Evolutionary conservation across 2,329 filamentous ascomycete genomes (phyloP).

Genomic region (Verticillium longisporum): DNA sequence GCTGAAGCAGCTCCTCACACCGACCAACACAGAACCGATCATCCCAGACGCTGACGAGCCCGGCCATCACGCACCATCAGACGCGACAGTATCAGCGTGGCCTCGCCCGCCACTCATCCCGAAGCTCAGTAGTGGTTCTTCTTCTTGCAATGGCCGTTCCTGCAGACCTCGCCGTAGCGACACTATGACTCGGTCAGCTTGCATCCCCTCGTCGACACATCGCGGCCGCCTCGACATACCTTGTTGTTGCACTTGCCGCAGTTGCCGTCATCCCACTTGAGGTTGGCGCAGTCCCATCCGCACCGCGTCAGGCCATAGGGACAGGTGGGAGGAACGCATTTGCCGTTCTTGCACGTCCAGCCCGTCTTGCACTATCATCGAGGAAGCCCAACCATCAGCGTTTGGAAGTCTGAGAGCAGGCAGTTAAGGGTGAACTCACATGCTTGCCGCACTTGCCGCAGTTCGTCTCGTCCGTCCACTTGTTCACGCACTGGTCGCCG

Average conservation of each 20-base stretch:
- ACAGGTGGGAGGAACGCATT: background rate
- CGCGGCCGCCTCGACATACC: background rate
- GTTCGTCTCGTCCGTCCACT: background rate
- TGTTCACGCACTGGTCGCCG: background rate
- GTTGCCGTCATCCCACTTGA: background rate
- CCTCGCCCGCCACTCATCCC: no score
- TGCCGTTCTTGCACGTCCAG: background rate
- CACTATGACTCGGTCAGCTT: background rate
- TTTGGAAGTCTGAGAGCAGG: background rate
- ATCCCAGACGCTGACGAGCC: no score
- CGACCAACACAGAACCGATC: no score
- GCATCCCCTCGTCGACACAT: background rate
- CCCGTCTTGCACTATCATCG: background rate
- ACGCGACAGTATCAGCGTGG: no score
- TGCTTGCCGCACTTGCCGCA: background rate
- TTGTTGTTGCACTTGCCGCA: background rate
- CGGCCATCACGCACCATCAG: no score
- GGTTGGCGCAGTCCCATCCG: background rate
- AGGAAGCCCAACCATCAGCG: background rate
- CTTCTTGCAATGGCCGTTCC: background rate
- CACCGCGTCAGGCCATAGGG: background rate
- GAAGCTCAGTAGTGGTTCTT: background rate
- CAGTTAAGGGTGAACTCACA: background rate
- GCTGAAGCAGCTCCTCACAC: no score
- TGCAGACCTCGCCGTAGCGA: background rate